These are phyloP conservation scores for Artomyces pyxidatus DNA, from an alignment of 768 basidiomycete species.

Conservation along the genomic window DNA sequence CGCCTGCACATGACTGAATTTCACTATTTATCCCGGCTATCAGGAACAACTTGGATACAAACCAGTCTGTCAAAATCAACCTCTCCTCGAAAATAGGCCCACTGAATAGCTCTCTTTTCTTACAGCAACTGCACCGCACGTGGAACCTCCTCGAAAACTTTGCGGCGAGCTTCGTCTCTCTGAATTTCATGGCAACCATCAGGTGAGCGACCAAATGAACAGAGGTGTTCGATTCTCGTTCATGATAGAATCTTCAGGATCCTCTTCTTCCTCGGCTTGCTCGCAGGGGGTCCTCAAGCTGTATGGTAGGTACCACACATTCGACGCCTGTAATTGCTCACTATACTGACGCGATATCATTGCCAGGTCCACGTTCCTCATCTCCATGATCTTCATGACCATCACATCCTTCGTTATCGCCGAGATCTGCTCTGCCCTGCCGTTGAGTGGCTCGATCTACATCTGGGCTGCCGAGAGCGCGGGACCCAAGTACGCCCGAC, in stretches of 20 bases:
- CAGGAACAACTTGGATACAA: constrained; percentile 76
- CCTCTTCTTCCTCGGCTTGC: constrained; percentile 70
- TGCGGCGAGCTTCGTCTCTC: constrained; percentile 79
- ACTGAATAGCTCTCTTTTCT: no score
- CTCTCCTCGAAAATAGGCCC: no score
- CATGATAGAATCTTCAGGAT: constrained; percentile 36
- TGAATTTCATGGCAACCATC: constrained; percentile 85
- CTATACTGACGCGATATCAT: no score
- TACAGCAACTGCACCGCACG: constrained; percentile 73
- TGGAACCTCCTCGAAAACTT: constrained; percentile 84
- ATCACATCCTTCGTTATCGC: constrained; percentile 84
- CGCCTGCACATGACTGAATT: constrained; percentile 38
- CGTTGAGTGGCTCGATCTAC: constrained; percentile 86
- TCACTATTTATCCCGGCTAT: constrained; percentile 20
- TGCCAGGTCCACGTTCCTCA: constrained; percentile 71
- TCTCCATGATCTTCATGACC: constrained; percentile 79
- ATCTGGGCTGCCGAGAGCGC: constrained; percentile 93
- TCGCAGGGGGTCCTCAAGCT: constrained; percentile 82
- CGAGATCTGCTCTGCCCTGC: constrained; percentile 85
- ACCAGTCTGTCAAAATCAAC: no score
- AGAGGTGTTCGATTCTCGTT: background rate
- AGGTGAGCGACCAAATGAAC: constrained; percentile 36
- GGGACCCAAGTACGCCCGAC: constrained; percentile 76
- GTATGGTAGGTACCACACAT: constrained; percentile 75
- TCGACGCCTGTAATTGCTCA: no score